Base-by-base conservation (phyloP, 129 eudicot genomes). In the Centrapalus pauciflorus region DNA sequence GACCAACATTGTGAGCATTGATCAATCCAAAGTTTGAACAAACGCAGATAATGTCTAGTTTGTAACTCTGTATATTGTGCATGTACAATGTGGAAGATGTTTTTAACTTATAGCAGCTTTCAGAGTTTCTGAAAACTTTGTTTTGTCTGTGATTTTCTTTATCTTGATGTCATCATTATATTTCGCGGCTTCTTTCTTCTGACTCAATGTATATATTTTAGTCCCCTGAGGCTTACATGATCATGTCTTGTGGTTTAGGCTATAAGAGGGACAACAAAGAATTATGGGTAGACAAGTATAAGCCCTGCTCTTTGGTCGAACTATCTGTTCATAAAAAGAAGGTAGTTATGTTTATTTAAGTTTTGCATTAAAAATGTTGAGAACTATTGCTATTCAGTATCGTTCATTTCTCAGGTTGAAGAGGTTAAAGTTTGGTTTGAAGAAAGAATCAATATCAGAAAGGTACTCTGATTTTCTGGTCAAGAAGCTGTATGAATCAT, bases 251-350 rank as follows among this genome's bases (percentile, higher is more conserved):
- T 49, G 55, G 45, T 34, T 28, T 55, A 87, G 97, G 88, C 61
- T 50, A 50, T 32, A 54, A 72, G 72, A 68, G 70, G 56, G 76
- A 40, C 77, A 55, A 29, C 61, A 78, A 49, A 66, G 96, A 85
- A 37, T 71, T 75, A 60, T 93, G 99, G 99, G 83, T 88, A 21
- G 96, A 89, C 64, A 93, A 86, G 28, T 84, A 93, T 55, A 93
- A 69, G 55, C 99, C 99, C 29, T 66, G 61, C 49, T 79, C 85
- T 30, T 73, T 93, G 69, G 84, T 70, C 55, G 99, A 86, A 24
- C 90, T 93, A 24, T 87, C 95, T 51, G 99, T 93, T 68, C 96
- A 93, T 35, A 93, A 93, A 79, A 93, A 93, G 82, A 93, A 93
- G 90, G 98, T 91, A 61, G 12, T 34, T 17, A 20, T 19, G 21